Conservation (phyloP, 2,329 filamentous ascomycete species). For the Fusarium chaquense region DNA sequence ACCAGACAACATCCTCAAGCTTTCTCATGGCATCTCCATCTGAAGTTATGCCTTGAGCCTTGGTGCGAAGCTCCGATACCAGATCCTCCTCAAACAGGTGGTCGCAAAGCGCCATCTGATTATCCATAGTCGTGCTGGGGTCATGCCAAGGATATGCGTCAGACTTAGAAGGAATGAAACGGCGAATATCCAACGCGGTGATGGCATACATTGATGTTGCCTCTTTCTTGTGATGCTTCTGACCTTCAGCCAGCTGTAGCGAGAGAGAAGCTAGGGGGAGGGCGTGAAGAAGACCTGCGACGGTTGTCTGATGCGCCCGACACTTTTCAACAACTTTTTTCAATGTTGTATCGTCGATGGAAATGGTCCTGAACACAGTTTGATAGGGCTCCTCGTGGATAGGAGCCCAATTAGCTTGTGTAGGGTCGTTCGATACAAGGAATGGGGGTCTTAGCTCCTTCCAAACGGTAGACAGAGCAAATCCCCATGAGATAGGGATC, state of each 20-base stretch:
- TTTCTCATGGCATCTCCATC: slow-evolving; percentile 24
- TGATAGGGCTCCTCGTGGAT: slow-evolving; percentile 29
- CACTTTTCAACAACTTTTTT: slow-evolving; percentile 42
- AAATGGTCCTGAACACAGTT: slow-evolving; percentile 42
- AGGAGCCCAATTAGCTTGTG: slow-evolving; percentile 45
- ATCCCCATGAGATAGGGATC: slow-evolving; percentile 35
- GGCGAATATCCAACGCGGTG: slow-evolving; percentile 34
- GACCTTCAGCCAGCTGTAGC: slow-evolving; percentile 22
- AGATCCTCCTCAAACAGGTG: slow-evolving; percentile 18
- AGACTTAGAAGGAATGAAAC: slow-evolving; percentile 30
- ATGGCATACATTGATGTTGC: slow-evolving; percentile 37
- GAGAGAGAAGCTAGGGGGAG: slow-evolving; percentile 43
- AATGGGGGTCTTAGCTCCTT: slow-evolving; percentile 35
- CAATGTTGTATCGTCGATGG: slow-evolving; percentile 28
- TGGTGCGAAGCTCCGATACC: slow-evolving; percentile 38
- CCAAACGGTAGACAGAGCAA: slow-evolving; percentile 34
- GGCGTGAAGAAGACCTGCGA: slow-evolving; percentile 48
- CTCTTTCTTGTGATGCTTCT: slow-evolving; percentile 16
- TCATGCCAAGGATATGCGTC: slow-evolving; percentile 32
- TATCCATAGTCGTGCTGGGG: slow-evolving; percentile 37
- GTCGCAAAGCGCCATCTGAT: slow-evolving; percentile 33
- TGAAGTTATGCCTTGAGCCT: slow-evolving; percentile 12
- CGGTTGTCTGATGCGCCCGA: slow-evolving; percentile 46
- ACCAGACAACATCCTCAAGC: slow-evolving; percentile 35
- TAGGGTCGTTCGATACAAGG: slow-evolving; percentile 13